A percentile compares a stretch with the other conserved stretches of the same genome.
Conservation (phyloP, 768 basidiomycete genomes). For the Sarcodon aspratus region DNA sequence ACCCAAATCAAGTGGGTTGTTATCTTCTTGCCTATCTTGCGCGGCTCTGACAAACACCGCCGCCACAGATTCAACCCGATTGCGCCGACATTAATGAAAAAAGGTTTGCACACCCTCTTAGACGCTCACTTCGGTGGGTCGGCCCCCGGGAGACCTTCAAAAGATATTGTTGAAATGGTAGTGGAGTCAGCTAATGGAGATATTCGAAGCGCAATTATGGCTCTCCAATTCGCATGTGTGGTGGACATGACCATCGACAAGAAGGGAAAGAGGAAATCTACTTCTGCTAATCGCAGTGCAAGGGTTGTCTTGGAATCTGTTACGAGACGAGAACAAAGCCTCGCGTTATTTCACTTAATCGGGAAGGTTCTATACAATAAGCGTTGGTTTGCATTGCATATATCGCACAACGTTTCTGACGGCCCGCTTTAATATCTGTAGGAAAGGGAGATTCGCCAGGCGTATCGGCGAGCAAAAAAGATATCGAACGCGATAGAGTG, state of each 20-base stretch:
- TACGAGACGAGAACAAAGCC: slow-evolving; percentile 73
- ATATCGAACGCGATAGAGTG: slow-evolving; percentile 47
- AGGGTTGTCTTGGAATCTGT: slow-evolving; percentile 45
- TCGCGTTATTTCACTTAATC: slow-evolving; percentile 84
- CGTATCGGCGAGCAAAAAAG: slow-evolving; percentile 45
- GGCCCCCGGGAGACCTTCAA: slow-evolving; percentile 28
- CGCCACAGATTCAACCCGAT: slow-evolving; percentile 78
- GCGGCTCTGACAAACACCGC: not conserved
- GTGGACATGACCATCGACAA: slow-evolving; percentile 19
- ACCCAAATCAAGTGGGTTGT: slow-evolving; percentile 66
- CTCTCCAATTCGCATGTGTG: slow-evolving; percentile 75
- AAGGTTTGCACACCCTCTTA: slow-evolving; percentile 59
- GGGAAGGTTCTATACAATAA: slow-evolving; percentile 96
- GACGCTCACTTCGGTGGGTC: slow-evolving; percentile 29
- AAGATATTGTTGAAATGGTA: slow-evolving; percentile 63
- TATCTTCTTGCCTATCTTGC: not conserved
- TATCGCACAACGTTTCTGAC: not conserved
- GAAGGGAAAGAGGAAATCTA: slow-evolving; percentile 20
- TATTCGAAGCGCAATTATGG: slow-evolving; percentile 88
- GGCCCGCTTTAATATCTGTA: slow-evolving; percentile 17
- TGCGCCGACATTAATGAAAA: slow-evolving; percentile 74
- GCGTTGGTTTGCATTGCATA: slow-evolving; percentile 34
- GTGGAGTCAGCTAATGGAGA: slow-evolving; percentile 82
- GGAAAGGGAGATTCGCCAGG: slow-evolving; percentile 66
- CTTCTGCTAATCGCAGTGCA: not conserved